Percentiles rank a stretch among this genome's conserved stretches.
Evolutionary conservation across 208 protist species (phyloP).

Genomic region (Acanthamoeba pearcei): DNA sequence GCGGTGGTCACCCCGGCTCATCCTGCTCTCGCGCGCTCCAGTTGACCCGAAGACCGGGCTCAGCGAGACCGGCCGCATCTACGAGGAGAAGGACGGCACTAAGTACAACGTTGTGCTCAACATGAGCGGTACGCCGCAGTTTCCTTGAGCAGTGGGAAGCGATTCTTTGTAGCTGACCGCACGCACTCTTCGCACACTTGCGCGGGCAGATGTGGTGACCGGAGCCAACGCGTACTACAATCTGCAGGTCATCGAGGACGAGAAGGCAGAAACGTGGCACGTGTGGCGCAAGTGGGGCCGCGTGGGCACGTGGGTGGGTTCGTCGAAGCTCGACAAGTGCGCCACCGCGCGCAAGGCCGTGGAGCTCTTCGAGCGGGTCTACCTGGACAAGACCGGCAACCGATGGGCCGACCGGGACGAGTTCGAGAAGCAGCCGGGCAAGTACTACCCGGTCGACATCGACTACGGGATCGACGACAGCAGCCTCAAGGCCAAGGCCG

Average conservation of each 20-base stretch:
- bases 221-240: constrained; percentile 76
- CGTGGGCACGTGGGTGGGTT: constrained; percentile 41
- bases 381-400: constrained; percentile 78
- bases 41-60: constrained; percentile 75
- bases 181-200: neutral
- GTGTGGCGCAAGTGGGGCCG: constrained; percentile 77
- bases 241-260: constrained; percentile 76
- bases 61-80: constrained; percentile 56
- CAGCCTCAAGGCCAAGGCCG: neutral
- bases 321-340: constrained; percentile 68
- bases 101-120: constrained; percentile 74
- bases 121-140: constrained; percentile 10
- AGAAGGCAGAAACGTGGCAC: neutral
- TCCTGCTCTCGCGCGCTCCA: neutral
- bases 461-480: constrained; percentile 18
- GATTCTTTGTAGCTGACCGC: neutral
- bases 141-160: too few species aligned
- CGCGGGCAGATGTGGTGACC: neutral
- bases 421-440: constrained; percentile 66
- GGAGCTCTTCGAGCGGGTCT: neutral
- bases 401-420: constrained; percentile 57
- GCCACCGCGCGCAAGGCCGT: neutral
- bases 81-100: neutral
- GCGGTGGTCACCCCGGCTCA: too few species aligned
- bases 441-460: constrained; percentile 29